These are phyloP conservation scores for Epichloe brachyelytri DNA, from an alignment of 2,329 filamentous ascomycete species.

Conservation along the genomic window DNA sequence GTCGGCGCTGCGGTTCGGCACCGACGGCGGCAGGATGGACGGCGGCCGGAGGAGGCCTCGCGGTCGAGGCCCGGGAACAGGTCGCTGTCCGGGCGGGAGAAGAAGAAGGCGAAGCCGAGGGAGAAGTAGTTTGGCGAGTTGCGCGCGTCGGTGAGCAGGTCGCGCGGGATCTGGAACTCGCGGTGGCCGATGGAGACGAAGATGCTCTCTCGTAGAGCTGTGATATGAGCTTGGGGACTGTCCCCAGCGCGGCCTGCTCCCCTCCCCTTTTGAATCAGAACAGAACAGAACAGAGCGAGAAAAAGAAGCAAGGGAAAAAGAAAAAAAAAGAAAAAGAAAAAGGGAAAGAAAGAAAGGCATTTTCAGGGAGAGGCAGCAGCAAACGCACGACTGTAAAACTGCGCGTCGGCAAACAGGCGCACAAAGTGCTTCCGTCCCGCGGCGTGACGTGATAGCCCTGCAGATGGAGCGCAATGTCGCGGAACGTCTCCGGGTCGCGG, in stretches of 20 bases:
- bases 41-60: constrained; percentile 70
- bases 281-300: too few species aligned
- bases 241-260: too few species aligned
- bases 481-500: constrained; percentile 78
- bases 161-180: constrained; percentile 81
- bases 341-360: too few species aligned
- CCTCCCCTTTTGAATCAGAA: neutral
- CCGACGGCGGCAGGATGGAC: constrained; percentile 68
- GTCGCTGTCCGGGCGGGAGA: constrained; percentile 57
- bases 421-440: constrained; percentile 75
- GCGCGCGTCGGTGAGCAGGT: constrained; percentile 72
- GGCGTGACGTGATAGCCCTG: constrained; percentile 85
- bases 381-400: constrained; percentile 72
- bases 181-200: constrained; percentile 81
- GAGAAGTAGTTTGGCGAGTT: constrained; percentile 96
- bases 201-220: constrained; percentile 87
- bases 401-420: constrained; percentile 83
- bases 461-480: constrained; percentile 78
- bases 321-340: neutral
- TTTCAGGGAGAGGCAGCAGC: too few species aligned
- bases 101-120: constrained; percentile 79
- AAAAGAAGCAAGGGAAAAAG: neutral
- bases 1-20: constrained; percentile 71
- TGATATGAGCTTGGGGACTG: constrained; percentile 77
- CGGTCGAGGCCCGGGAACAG: constrained; percentile 78